phyloP scores from a whole-genome alignment of 1,284 basidiomycete species.

The Ustilago shanxiensis region DNA sequence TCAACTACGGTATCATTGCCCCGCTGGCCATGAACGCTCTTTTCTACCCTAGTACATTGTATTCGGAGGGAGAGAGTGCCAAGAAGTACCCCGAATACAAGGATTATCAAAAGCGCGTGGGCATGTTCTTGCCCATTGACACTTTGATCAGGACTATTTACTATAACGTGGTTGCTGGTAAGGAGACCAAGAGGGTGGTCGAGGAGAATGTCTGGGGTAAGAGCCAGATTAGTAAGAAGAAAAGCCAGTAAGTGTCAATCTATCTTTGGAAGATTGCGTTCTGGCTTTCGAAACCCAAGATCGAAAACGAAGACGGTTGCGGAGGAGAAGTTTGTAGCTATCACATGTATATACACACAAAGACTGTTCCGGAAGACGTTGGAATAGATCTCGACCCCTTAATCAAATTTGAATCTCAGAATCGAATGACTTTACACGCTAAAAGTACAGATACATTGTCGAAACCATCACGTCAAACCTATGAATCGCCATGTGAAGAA shows the following conservation, averaged over 20 bases:
- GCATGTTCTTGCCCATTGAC: conserved; percentile 79
- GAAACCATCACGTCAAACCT: too few relatives aligned
- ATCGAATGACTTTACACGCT: not conserved
- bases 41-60: conserved; percentile 74
- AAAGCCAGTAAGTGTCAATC: conserved; percentile 24
- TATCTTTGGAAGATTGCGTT: not conserved
- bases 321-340: too few relatives aligned
- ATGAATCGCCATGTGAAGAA: not conserved
- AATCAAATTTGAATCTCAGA: not conserved
- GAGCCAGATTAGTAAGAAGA: conserved; percentile 34
- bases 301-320: too few relatives aligned
- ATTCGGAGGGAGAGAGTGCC: conserved; percentile 83
- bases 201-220: conserved; percentile 62
- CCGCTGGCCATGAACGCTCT: conserved; percentile 63
- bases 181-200: conserved; percentile 37
- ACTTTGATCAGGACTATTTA: conserved; percentile 72
- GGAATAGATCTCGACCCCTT: not conserved
- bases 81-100: conserved; percentile 83
- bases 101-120: conserved; percentile 82
- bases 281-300: not conserved
- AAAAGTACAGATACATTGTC: not conserved
- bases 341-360: not conserved
- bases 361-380: not conserved
- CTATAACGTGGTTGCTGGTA: conserved; percentile 52
- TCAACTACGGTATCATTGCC: conserved; percentile 56